Conservation (phyloP, 2,329 filamentous ascomycete genomes). For the Huntiella bhutanensis region DNA sequence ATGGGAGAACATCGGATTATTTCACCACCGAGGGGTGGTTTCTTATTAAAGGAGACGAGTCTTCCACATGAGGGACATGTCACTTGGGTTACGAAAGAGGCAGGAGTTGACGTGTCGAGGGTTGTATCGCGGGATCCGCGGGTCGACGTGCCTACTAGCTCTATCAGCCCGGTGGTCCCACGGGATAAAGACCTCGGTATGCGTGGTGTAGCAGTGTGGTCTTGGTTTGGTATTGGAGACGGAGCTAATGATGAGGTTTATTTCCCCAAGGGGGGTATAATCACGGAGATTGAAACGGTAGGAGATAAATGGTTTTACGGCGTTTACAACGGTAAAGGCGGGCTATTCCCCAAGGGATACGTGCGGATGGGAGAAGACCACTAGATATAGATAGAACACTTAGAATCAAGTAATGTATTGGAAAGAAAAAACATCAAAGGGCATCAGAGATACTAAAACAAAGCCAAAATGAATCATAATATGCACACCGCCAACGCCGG, state of each 20-base stretch:
- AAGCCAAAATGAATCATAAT: background rate
- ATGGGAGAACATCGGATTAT: conserved; percentile 49
- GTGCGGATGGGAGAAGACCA: conserved; percentile 27
- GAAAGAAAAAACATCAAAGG: background rate
- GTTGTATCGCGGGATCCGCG: conserved; percentile 25
- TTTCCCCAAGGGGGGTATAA: conserved; percentile 69
- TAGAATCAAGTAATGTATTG: background rate
- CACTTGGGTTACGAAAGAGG: conserved; percentile 4
- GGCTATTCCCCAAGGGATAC: conserved; percentile 66
- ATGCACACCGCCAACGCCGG: too few relatives aligned
- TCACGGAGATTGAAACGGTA: conserved; percentile 67
- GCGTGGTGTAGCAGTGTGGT: conserved; percentile 47
- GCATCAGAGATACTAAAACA: background rate
- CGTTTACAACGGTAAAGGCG: conserved; percentile 61
- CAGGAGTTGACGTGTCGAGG: conserved; percentile 1
- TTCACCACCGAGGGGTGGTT: conserved; percentile 60
- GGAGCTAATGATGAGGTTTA: conserved; percentile 52
- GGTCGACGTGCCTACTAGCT: conserved; percentile 16
- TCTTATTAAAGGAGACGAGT: conserved; percentile 31
- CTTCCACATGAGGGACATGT: background rate
- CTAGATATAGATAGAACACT: too few relatives aligned
- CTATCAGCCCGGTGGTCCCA: background rate
- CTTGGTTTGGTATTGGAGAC: conserved; percentile 49
- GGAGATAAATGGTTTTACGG: conserved; percentile 87
- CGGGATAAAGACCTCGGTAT: conserved; percentile 5